Conservation (phyloP, 2,329 filamentous ascomycete genomes). For the Penicillium brasilianum region DNA sequence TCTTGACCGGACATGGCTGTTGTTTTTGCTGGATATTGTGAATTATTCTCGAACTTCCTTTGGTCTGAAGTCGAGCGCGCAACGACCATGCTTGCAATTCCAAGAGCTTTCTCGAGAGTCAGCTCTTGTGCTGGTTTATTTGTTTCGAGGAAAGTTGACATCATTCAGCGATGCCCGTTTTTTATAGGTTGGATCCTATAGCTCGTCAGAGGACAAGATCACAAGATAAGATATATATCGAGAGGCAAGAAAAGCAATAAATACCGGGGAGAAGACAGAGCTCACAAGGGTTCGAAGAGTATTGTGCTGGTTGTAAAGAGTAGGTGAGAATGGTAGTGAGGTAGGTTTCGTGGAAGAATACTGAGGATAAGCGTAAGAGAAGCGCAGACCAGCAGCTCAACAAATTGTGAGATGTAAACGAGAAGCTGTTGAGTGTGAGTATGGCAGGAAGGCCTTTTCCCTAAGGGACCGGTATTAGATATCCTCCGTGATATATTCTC, state of each 20-base stretch:
- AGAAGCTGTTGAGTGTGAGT: too few relatives aligned
- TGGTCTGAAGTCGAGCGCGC: neutral
- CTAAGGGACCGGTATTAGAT: too few relatives aligned
- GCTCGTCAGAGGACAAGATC: neutral
- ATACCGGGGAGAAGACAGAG: too few relatives aligned
- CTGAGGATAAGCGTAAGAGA: too few relatives aligned
- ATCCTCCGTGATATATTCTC: too few relatives aligned
- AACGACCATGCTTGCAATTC: neutral
- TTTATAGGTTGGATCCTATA: neutral
- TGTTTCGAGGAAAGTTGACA: neutral
- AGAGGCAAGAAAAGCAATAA: neutral
- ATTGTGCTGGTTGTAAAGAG: too few relatives aligned
- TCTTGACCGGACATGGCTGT: too few relatives aligned
- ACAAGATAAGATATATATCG: neutral
- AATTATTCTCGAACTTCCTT: neutral
- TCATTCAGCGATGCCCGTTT: neutral
- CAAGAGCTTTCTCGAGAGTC: neutral
- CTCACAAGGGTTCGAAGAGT: neutral
- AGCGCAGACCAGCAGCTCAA: too few relatives aligned
- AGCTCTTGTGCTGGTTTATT: neutral
- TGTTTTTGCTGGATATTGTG: neutral
- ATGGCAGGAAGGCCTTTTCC: too few relatives aligned
- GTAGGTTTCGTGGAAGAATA: too few relatives aligned
- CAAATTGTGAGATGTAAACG: too few relatives aligned
- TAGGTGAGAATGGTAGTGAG: too few relatives aligned